phyloP scores from a whole-genome alignment of 208 protist genomes.

The Trypanosomatidae sp. region DNA sequence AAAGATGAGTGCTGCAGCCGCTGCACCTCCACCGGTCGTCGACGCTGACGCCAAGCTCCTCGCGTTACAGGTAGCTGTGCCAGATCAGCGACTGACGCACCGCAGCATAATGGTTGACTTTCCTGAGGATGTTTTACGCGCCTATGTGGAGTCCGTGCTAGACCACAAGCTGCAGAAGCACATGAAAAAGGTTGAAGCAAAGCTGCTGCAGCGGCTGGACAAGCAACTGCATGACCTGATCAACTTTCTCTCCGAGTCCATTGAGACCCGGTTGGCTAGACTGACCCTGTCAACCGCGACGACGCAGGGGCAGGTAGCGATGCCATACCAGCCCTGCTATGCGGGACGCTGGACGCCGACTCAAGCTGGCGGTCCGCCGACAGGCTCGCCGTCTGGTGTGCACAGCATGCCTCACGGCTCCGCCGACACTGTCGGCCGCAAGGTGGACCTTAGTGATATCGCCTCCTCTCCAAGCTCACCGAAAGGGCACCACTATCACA shows the following conservation, averaged over 20 bases:
- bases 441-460: background rate
- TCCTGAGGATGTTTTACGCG: slow-evolving; percentile 69
- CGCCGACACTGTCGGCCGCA: background rate
- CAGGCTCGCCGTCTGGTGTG: background rate
- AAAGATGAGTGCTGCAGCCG: slow-evolving; percentile 6
- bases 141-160: slow-evolving; percentile 71
- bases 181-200: slow-evolving; percentile 53
- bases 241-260: slow-evolving; percentile 39
- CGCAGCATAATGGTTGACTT: slow-evolving; percentile 77
- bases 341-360: background rate
- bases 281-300: slow-evolving; percentile 1
- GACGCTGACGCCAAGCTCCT: background rate
- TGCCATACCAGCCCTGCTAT: background rate
- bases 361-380: background rate
- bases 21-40: background rate
- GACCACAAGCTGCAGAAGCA: slow-evolving; percentile 59
- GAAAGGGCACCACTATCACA: slow-evolving; percentile 8
- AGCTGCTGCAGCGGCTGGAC: slow-evolving; percentile 65
- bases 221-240: slow-evolving; percentile 68
- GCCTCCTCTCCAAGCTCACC: background rate
- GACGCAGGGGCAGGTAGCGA: background rate
- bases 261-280: slow-evolving; percentile 51
- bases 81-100: slow-evolving; percentile 29
- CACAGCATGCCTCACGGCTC: background rate
- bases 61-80: background rate